phyloP scores from a whole-genome alignment of 352 stramenopile genomes.

The Proteromonas lacertae region DNA sequence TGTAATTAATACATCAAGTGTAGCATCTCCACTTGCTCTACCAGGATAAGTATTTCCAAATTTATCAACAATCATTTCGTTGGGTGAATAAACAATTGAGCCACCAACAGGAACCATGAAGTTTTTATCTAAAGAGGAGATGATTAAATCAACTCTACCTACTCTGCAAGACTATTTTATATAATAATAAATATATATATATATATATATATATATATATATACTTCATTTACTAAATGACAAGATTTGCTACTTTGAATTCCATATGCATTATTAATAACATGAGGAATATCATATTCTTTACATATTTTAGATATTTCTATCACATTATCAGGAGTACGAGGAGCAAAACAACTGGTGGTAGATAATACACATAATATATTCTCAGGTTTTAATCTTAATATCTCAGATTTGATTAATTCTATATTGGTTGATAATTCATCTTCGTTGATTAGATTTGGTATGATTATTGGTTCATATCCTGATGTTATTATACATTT shows the following conservation, averaged over 20 bases:
- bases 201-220: not conserved
- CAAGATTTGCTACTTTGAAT: slow-evolving; percentile 64
- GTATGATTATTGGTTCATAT: slow-evolving; percentile 17
- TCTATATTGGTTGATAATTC: slow-evolving; percentile 49
- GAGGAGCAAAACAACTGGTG: slow-evolving; percentile 87
- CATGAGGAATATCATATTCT: slow-evolving; percentile 34
- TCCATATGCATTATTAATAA: slow-evolving; percentile 98
- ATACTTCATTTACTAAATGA: slow-evolving; percentile 45
- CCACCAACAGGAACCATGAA: slow-evolving; percentile 82
- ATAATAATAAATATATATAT: not conserved
- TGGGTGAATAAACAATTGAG: slow-evolving; percentile 7
- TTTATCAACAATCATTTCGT: not conserved
- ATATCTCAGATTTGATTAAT: slow-evolving; percentile 13
- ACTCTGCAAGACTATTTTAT: slow-evolving; percentile 37
- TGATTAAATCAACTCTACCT: slow-evolving; percentile 66
- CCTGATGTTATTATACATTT: slow-evolving; percentile 73
- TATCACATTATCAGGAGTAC: slow-evolving; percentile 65
- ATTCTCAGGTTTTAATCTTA: slow-evolving; percentile 8
- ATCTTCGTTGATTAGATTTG: slow-evolving; percentile 7
- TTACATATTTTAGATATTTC: slow-evolving; percentile 47
- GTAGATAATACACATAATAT: slow-evolving; percentile 79
- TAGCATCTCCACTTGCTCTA: slow-evolving; percentile 57
- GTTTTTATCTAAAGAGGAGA: slow-evolving; percentile 97
- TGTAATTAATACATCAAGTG: slow-evolving; percentile 90
- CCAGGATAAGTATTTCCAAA: slow-evolving; percentile 44